Evolutionary conservation across 208 protist species (phyloP), one percentile per base, ranked within the genome.

Genomic region (Cochliopodium minus): DNA sequence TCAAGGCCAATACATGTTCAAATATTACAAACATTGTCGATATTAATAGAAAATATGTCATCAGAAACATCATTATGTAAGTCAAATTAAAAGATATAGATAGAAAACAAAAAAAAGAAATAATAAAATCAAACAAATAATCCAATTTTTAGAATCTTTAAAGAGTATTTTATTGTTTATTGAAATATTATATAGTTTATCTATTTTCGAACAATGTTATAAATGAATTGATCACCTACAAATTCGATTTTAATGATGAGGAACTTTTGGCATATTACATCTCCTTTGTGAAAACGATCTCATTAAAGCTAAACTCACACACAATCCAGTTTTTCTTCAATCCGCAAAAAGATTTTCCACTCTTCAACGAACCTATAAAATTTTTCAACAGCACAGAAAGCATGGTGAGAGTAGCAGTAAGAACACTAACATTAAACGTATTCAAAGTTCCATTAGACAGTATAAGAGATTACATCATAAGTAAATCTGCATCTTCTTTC

Each of bases 261-360:
- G 82, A 86, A 56, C 51, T 87, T 29, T 54, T 87, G 13, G 80
- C 75, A 7, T 88, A 88, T 56, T 88, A 86, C 63, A 83, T 88
- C 40, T 78, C 77, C n/a, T 86, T 88, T 47, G 51, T 88, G 20
- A 88, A 86, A 59, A 79, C 73, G 20, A 61, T 88, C 9, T 82
- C 79, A 11, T 64, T 87, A 5, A 76, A 79, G 53, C 61, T 88
- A 0, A 74, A 82, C 58, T 47, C 64, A 13, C 67, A 64, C 39
- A 83, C 74, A 0, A 62, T 88, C 9, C 67, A 83, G 39, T 85
- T 88, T 68, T 85, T 85, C 43, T 83, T 75, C 45, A 81, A 87
- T 64, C 59, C 64, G 26, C 56, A 70, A 43, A 59, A 66, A 20
- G 76, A 83, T 57, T 87, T 86, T 51, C 81, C 79, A 13, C 49